Evolutionary conservation across 1,139 yeast genomes (phyloP).

Genomic region (Saccharomyces hybrid): DNA sequence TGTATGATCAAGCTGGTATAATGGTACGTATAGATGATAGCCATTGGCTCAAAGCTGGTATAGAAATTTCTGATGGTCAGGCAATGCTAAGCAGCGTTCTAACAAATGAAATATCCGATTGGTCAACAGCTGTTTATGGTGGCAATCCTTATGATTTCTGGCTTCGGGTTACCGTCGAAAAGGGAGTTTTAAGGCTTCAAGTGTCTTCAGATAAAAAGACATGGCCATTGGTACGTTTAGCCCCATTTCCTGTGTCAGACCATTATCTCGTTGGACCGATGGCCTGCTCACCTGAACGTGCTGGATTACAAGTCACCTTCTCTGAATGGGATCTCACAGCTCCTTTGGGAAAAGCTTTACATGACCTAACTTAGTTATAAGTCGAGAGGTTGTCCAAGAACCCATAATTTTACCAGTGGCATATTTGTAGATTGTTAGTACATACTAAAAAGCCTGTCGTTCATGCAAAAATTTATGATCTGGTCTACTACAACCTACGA

Average conservation of each 20-base stretch:
- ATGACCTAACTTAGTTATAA: background rate
- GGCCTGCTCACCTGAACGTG: conserved; percentile 7
- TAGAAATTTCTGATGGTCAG: conserved; percentile 6
- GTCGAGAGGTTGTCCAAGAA: background rate
- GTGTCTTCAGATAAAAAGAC: conserved; percentile 5
- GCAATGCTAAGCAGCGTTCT: conserved; percentile 7
- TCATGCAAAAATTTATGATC: background rate
- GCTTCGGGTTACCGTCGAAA: conserved; percentile 6
- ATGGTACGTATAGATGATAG: conserved; percentile 4
- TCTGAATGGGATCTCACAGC: conserved; percentile 3
- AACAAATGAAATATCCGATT: conserved; percentile 4
- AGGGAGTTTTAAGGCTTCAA: conserved; percentile 4
- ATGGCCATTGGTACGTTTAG: conserved; percentile 7
- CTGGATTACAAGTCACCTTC: conserved; percentile 4
- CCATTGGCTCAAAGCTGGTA: conserved; percentile 8
- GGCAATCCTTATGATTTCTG: conserved; percentile 2
- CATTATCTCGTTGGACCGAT: conserved; percentile 7
- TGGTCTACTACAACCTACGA: background rate
- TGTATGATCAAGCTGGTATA: conserved; percentile 7
- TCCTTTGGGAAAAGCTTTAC: conserved; percentile 4
- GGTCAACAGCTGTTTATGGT: conserved; percentile 5
- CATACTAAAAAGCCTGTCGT: background rate
- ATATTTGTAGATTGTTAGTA: background rate
- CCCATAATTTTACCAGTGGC: background rate
- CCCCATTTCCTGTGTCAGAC: conserved; percentile 5